Percentiles rank a stretch among this genome's conserved stretches.
phyloP scores from a whole-genome alignment of 2,329 filamentous ascomycete genomes.

The Hypoxylon sp. region DNA sequence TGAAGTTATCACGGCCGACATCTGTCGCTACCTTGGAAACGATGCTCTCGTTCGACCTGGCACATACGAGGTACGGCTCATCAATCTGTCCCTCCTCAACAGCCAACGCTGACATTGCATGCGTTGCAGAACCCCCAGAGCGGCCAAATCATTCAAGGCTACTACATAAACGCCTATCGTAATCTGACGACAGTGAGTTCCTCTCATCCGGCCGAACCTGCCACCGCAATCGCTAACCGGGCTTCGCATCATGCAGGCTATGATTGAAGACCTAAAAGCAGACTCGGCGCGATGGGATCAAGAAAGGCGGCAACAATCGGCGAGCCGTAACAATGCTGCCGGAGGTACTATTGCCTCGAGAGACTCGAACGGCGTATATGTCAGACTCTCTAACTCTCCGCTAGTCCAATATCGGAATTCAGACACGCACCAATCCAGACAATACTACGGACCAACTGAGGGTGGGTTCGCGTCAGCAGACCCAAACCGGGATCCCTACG shows the following conservation, averaged over 20 bases:
- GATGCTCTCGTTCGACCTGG: constrained; percentile 84
- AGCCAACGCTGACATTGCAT: constrained; percentile 44
- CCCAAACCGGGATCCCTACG: constrained; percentile 54
- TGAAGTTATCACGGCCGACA: constrained; percentile 87
- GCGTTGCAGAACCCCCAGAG: constrained; percentile 65
- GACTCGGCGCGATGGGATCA: constrained; percentile 74
- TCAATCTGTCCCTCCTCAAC: constrained; percentile 38
- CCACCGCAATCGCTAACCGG: constrained; percentile 41
- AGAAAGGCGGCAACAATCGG: constrained; percentile 70
- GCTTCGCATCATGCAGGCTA: constrained; percentile 62
- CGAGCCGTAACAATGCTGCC: constrained; percentile 64
- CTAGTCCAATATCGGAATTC: constrained; percentile 72
- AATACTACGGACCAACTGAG: constrained; percentile 64
- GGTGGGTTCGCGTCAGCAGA: constrained; percentile 51
- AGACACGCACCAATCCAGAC: constrained; percentile 63
- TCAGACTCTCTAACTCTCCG: constrained; percentile 72
- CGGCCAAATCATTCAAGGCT: constrained; percentile 76
- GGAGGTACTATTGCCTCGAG: constrained; percentile 72
- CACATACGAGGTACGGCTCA: constrained; percentile 74
- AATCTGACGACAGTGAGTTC: constrained; percentile 81
- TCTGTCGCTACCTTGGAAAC: constrained; percentile 86
- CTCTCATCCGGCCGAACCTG: constrained; percentile 1
- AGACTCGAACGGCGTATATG: constrained; percentile 63
- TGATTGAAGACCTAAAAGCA: constrained; percentile 75
- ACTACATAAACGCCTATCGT: constrained; percentile 84